These are phyloP conservation scores for Citrullus colocynthis DNA, from an alignment of 306 rosid genomes.

Conservation along the genomic window DNA sequence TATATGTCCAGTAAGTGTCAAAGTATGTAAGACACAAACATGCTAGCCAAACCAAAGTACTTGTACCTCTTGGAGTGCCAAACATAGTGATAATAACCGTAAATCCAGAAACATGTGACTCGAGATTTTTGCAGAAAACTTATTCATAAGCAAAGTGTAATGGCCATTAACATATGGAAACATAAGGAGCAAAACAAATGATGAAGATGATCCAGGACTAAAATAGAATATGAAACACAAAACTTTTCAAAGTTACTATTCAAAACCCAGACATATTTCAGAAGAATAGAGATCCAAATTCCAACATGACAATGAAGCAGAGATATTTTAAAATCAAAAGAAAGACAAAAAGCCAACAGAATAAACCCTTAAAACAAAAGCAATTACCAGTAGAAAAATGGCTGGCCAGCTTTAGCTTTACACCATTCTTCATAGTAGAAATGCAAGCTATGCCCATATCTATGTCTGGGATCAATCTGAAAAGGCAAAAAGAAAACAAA, in stretches of 20 bases:
- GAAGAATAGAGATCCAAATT: neutral
- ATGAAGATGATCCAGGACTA: too few relatives aligned
- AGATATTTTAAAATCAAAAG: neutral
- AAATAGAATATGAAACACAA: neutral
- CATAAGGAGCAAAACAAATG: neutral
- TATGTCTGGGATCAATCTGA: constrained; percentile 95
- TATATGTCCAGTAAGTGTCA: neutral
- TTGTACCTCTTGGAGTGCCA: too few relatives aligned
- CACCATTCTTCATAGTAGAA: constrained; percentile 72
- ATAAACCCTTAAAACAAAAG: neutral
- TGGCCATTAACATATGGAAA: neutral
- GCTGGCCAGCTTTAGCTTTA: constrained; percentile 73
- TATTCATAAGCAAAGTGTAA: neutral
- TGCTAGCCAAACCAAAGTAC: neutral
- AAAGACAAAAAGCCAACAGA: neutral
- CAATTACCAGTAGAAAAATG: constrained; percentile 78
- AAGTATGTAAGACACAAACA: neutral
- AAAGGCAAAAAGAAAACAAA: neutral
- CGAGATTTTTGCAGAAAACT: neutral
- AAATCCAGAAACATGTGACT: neutral
- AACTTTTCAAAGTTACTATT: neutral
- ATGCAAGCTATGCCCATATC: constrained; percentile 90
- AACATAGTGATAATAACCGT: too few relatives aligned
- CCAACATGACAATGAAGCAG: neutral
- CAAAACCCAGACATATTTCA: neutral